Evolutionary conservation across 2,329 filamentous ascomycete genomes (phyloP), one percentile per base, ranked within the genome.

Genomic region (Fusarium sublunatum): DNA sequence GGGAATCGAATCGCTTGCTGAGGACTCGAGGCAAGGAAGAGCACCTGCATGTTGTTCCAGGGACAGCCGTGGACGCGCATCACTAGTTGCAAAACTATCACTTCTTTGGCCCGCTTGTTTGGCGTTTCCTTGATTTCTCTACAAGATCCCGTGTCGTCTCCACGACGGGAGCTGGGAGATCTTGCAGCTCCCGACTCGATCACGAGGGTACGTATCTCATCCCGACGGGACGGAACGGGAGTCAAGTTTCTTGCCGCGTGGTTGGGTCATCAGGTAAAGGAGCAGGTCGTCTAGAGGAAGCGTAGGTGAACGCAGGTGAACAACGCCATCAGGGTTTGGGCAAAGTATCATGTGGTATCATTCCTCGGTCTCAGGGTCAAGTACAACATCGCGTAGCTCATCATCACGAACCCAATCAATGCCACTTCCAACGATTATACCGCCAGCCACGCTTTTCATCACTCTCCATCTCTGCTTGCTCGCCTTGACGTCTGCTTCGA

Each of bases 381-480:
- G 80, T 25, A 96, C 91, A 59, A 94, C 81, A 46, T 86, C 85
- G 55, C 85, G 82, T 60, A 96, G 78, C 57, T 81, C 82, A 47
- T 87, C 83, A 75, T 96, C 88, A 36, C 84, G 80, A 11, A 86
- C 87, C 92, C 92, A 96, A 71, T 96, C 88, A 50, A 95, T 81
- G 42, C 92, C 92, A 74, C 92, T 96, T 4, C 91, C 91, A 6
- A 87, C 91, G 42, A 96, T 85, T 52, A 93, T 83, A 15, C 90
- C 91, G 70, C 90, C 91, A n/a, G 90, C 83, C 38, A 92, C 86
- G 24, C 86, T 90, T 77, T 94, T 95, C 75, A 94, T 85, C 19
- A 89, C 87, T 70, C 87, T 86, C 88, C 88, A 92, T 70, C 84
- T 84, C 65, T 87, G 86, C 60, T 85, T 85, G 72, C 87, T 89